Base-by-base conservation (phyloP, 345 rosid genomes). In the Leavenworthia alabamica region DNA sequence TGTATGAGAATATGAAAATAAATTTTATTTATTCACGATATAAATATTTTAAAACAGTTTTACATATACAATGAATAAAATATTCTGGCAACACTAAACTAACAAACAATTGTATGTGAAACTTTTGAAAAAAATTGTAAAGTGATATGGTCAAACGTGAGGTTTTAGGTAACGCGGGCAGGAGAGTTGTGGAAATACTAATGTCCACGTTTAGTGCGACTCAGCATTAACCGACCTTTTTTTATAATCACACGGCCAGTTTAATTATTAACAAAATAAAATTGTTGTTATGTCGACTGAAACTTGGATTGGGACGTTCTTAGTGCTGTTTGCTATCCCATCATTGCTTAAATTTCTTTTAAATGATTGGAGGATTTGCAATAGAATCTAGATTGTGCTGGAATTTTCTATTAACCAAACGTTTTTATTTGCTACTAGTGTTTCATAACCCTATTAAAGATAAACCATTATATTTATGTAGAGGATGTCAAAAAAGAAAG, bases 161-260 rank as follows among this genome's bases (percentile, higher is more conserved):
- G 15, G 53, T 14, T 48, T 20, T 50, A 59, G 46, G 16, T 56
- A 57, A 59, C 31, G 60, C 60, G 66, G 60, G 28, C 6, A 5
- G 28, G 6, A 4, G 28, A 16, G 32, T 14, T 63, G 76, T 58
- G 74, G 75, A 61, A 66, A 60, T 61, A 60, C 45, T 75, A 31
- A 64, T 52, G 81, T 79, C 81, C 71, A 75, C 56, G 44, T 60
- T 73, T 39, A 81, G 81, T 81, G 89, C 61, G 60, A 78, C 68
- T 51, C 50, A 46, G 61, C 60, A 57, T 23, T 48, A 53, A 67
- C 65, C 65, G 51, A 67, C 51, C 13, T 3, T 48, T 47, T 44
- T 27, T 7, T 5, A 40, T 67, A 58, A 40, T 49, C 43, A 49
- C 43, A 49, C 48, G 48, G 35, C 50, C 26, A 29, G 14, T 39